These are phyloP conservation scores for Fusarium robinianum DNA, from an alignment of 2,329 filamentous ascomycete genomes.

Conservation along the genomic window DNA sequence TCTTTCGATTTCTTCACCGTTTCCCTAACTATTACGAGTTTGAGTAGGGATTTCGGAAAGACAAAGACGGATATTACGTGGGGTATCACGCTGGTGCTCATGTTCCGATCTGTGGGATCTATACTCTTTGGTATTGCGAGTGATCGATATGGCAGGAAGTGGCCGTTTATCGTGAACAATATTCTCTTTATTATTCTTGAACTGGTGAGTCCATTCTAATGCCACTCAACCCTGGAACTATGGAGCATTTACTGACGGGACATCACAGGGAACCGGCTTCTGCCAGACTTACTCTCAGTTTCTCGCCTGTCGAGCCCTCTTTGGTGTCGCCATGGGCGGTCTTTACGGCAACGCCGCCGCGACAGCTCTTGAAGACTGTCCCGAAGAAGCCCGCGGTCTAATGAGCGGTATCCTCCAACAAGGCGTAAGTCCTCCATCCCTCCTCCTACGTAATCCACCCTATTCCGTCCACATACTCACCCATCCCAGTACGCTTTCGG, in stretches of 20 bases:
- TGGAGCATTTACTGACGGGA: slow-evolving; percentile 13
- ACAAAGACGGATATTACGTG: slow-evolving; percentile 64
- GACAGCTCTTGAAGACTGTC: slow-evolving; percentile 77
- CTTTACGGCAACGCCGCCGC: slow-evolving; percentile 78
- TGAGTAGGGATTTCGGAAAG: slow-evolving; percentile 57
- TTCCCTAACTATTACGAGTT: slow-evolving; percentile 59
- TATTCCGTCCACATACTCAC: slow-evolving; percentile 6
- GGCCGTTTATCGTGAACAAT: slow-evolving; percentile 79
- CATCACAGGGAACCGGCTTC: slow-evolving; percentile 68
- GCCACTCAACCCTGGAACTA: not conserved
- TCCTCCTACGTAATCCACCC: not conserved
- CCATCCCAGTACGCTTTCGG: slow-evolving; percentile 59
- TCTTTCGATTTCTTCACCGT: slow-evolving; percentile 71
- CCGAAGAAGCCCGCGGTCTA: slow-evolving; percentile 68
- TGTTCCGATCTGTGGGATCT: slow-evolving; percentile 62
- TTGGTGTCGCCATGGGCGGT: slow-evolving; percentile 83
- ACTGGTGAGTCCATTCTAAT: slow-evolving; percentile 55
- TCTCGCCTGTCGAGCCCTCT: slow-evolving; percentile 73
- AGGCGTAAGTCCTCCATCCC: slow-evolving; percentile 49
- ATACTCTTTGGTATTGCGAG: slow-evolving; percentile 58
- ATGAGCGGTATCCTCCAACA: slow-evolving; percentile 79
- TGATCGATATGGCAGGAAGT: slow-evolving; percentile 64
- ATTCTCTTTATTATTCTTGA: slow-evolving; percentile 73
- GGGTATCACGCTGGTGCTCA: slow-evolving; percentile 66
- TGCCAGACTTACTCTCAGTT: slow-evolving; percentile 71